Conservation (phyloP, 2,329 filamentous ascomycete species). For the Epichloe baconii region DNA sequence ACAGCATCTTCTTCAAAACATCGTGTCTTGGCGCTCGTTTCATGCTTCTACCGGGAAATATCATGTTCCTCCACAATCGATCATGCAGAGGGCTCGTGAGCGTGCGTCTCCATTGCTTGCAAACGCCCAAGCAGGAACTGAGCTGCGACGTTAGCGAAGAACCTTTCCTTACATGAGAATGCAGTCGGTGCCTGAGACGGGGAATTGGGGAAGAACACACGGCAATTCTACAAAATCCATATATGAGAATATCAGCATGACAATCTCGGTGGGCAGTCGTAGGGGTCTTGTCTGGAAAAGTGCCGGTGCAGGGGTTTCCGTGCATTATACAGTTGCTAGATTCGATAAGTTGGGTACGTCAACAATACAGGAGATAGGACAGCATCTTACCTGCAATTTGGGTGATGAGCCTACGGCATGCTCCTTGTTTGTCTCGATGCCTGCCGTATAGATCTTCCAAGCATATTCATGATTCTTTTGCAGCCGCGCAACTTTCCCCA, state of each 20-base stretch:
- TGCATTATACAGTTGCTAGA: constrained; percentile 21
- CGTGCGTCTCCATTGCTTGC: constrained; percentile 18
- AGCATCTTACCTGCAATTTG: constrained; percentile 21
- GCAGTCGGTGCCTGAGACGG: neutral
- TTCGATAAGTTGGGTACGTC: neutral
- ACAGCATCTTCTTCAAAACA: constrained; percentile 17
- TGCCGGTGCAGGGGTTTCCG: constrained; percentile 22
- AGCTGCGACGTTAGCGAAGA: neutral
- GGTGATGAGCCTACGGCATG: constrained; percentile 15
- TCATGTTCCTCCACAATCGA: constrained; percentile 19
- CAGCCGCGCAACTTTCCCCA: constrained; percentile 26
- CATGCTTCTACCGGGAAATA: constrained; percentile 13
- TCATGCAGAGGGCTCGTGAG: constrained; percentile 17
- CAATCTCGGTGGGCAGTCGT: constrained; percentile 22
- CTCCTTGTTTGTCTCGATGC: constrained; percentile 20
- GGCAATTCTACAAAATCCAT: constrained; percentile 21
- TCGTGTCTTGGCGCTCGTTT: constrained; percentile 13
- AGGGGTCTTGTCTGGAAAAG: constrained; percentile 24
- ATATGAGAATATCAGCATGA: constrained; percentile 22
- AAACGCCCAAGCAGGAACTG: constrained; percentile 21
- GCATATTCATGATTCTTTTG: constrained; percentile 25
- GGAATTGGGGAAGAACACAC: constrained; percentile 9
- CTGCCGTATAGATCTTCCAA: constrained; percentile 27
- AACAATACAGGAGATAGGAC: neutral
- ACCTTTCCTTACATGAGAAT: neutral